These are phyloP conservation scores for Amaranthus hypochondriacus DNA, from an alignment of 148 eudicot genomes.

Conservation along the genomic window DNA sequence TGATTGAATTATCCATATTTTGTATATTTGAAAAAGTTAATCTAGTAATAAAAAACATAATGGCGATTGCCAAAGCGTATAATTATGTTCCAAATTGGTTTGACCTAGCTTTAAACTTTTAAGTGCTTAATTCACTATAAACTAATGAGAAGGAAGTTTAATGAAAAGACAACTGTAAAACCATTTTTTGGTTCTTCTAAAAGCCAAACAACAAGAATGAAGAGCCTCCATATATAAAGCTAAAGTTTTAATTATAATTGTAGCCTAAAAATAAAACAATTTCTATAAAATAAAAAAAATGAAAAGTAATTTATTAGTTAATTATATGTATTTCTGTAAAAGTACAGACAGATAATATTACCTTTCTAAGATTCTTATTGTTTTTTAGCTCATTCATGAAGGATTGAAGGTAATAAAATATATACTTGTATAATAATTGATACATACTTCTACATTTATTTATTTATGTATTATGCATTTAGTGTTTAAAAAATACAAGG, in stretches of 20 bases:
- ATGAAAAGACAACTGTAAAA: slow-evolving; percentile 18
- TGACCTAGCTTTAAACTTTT: background rate
- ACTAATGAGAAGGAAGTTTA: background rate
- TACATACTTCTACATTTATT: background rate
- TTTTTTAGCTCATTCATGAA: background rate
- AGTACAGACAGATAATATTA: slow-evolving; percentile 17
- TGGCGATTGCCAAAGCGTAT: background rate
- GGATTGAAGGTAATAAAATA: background rate
- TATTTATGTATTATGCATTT: no score
- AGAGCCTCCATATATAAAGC: background rate
- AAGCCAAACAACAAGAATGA: slow-evolving; percentile 24
- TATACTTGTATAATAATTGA: background rate
- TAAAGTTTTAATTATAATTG: slow-evolving; percentile 18
- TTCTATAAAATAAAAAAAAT: background rate
- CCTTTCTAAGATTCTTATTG: slow-evolving; percentile 6
- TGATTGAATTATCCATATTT: no score
- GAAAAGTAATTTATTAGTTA: background rate
- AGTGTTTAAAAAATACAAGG: background rate
- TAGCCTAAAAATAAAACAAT: slow-evolving; percentile 1
- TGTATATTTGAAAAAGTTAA: no score
- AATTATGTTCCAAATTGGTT: background rate
- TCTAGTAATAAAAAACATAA: no score
- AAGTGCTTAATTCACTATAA: background rate
- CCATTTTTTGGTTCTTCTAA: slow-evolving; percentile 16
- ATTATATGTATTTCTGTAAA: background rate